Evolutionary conservation across 179 eudicot genomes (phyloP), one percentile per base, ranked within the genome.

Genomic region (Spinacia oleracea): DNA sequence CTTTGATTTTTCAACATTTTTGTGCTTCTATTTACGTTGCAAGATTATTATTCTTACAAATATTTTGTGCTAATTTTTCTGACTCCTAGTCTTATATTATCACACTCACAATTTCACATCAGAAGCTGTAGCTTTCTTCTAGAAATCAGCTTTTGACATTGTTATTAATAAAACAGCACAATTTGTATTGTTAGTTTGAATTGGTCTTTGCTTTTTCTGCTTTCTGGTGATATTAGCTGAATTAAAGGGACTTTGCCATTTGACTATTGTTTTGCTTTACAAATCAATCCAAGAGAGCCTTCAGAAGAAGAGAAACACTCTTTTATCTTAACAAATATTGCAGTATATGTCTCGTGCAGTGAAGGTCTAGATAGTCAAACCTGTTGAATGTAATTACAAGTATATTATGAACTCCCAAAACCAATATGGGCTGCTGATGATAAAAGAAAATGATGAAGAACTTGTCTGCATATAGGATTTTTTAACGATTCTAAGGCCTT

Each of bases 151-250:
- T 29, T 48, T 50, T 48, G 20, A 45, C 53, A 3, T 23, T 70
- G 23, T 46, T 27, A 14, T 15, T 15, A 48, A n/a, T n/a, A n/a
- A n/a, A n/a, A 15, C 74, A 45, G 15, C 12, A 27, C n/a, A 23
- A 29, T 42, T 40, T 48, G 59, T 51, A 71, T 48, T 27, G 60
- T n/a, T 74, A 56, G 14, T 74, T 74, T 74, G 77, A 38, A 74
- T 38, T 58, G 29, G 38, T 74, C 51, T 6, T 0, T 7, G 23
- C 6, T 6, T 8, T 48, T 48, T 50, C 40, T 71, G 15, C 60
- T 71, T 71, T 8, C 23, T 46, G 42, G 35, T 48, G 21, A 25
- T 32, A 7, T 71, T 71, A 71, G 60, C 75, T 46, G 40, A 12
- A 71, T 29, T 14, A 31, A 45, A 31, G 60, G 56, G 40, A 29